Percentiles rank a stretch among this genome's conserved stretches.
These are phyloP conservation scores for Myrmaecium sp. DNA, from an alignment of 2,329 filamentous ascomycete species.

Conservation along the genomic window DNA sequence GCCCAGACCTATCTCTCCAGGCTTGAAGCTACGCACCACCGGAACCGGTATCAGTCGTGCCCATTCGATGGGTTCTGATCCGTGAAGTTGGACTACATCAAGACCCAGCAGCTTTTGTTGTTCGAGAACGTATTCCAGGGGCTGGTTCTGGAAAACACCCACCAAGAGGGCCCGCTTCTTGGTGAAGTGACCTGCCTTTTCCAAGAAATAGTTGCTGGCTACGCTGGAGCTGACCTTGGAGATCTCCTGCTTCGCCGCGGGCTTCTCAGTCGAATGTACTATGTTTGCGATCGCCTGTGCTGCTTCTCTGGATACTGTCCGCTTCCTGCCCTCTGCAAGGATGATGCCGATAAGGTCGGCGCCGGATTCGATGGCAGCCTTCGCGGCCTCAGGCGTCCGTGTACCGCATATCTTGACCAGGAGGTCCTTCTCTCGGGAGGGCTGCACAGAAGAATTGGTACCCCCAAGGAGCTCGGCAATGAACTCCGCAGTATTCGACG, in stretches of 20 bases:
- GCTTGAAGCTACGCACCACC: constrained; percentile 73
- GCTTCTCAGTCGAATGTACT: constrained; percentile 42
- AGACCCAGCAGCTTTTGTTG: constrained; percentile 61
- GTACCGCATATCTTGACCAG: constrained; percentile 92
- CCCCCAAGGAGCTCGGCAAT: constrained; percentile 66
- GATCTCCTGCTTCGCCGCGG: constrained; percentile 10
- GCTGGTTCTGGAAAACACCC: constrained; percentile 86
- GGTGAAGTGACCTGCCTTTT: constrained; percentile 31
- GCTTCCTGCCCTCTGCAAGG: constrained; percentile 62
- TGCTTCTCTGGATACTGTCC: constrained; percentile 62
- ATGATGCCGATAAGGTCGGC: constrained; percentile 92
- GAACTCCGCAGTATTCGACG: constrained; percentile 64
- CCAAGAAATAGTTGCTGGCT: constrained; percentile 52
- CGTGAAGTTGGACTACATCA: constrained; percentile 86
- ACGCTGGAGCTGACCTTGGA: constrained; percentile 11
- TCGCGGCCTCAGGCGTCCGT: constrained; percentile 62
- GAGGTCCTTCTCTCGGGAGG: constrained; percentile 13
- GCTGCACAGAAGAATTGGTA: constrained; percentile 10
- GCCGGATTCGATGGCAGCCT: constrained; percentile 64
- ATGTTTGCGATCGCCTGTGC: constrained; percentile 66
- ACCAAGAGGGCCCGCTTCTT: constrained; percentile 72
- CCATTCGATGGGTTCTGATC: constrained; percentile 86
- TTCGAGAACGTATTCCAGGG: constrained; percentile 63
- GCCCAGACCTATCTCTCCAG: constrained; percentile 54
- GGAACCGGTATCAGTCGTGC: constrained; percentile 76